phyloP scores from a whole-genome alignment of 495 filamentous ascomycete species.

The Pseudomonodictys pantanalensis region DNA sequence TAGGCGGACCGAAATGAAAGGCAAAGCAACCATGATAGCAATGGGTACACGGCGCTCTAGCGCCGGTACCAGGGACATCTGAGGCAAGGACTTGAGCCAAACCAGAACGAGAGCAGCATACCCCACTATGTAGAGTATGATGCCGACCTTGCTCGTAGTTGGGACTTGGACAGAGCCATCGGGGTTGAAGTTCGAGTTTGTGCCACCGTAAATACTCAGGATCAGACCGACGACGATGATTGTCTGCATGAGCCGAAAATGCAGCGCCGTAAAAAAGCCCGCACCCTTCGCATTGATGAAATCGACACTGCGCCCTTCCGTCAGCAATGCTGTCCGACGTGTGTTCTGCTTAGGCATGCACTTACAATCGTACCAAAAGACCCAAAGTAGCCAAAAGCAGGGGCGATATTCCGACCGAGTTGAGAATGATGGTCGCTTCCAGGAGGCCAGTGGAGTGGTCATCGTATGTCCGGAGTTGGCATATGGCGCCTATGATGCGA shows the following conservation, averaged over 20 bases:
- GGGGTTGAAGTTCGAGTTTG: constrained; percentile 5
- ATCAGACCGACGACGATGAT: constrained; percentile 32
- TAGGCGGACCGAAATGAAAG: constrained; percentile 24
- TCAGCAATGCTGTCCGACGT: background rate
- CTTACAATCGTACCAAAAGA: constrained; percentile 30
- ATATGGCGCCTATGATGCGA: constrained; percentile 29
- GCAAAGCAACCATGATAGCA: constrained; percentile 26
- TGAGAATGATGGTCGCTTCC: constrained; percentile 27
- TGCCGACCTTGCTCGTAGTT: constrained; percentile 17
- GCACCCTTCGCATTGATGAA: constrained; percentile 10
- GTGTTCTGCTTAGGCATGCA: constrained; percentile 1
- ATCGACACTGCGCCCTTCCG: background rate
- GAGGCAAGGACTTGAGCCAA: constrained; percentile 8
- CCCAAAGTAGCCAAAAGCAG: constrained; percentile 33
- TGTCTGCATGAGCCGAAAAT: constrained; percentile 31
- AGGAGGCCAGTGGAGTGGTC: constrained; percentile 20
- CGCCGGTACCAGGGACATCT: background rate
- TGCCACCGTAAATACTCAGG: constrained; percentile 32
- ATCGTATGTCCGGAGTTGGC: constrained; percentile 15
- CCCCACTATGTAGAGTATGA: constrained; percentile 29
- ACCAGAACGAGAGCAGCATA: constrained; percentile 12
- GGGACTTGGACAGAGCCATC: background rate
- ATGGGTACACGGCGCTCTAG: constrained; percentile 23
- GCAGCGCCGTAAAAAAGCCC: constrained; percentile 2
- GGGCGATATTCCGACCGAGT: constrained; percentile 35